Evolutionary conservation across 192 early-diverging fungal species (phyloP), one percentile per base, ranked within the genome.

Genomic region (Coemansia pectinata): DNA sequence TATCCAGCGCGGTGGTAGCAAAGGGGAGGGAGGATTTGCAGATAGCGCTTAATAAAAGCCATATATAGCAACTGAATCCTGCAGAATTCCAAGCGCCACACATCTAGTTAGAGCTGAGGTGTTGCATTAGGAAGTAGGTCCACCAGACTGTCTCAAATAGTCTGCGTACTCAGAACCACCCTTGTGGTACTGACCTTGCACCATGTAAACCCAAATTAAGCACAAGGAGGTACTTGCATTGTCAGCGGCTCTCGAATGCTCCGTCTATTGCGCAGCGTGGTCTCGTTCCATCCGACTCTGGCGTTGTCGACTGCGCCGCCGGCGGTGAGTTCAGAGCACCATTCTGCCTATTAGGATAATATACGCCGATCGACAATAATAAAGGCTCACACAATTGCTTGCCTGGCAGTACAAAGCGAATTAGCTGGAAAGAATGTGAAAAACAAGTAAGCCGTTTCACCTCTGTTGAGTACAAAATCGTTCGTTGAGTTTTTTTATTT

Each of bases 301-400:
- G 19, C 21, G n/a, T 23, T 50, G n/a, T 2, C 47, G 19, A 50
- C 47, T 50, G 53, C 25, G 23, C 23, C 27, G 53, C 14, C 11
- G 53, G 11, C 12, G 12, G 53, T 55, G 53, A 15, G 53, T 10
- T 9, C 12, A 55, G 27, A 8, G 27, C 53, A 10, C 4, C 10
- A 29, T 55, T 55, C 53, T 14, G 53, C 27, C 15, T 31, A 29
- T 55, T 29, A 55, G 53, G 53, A 55, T 55, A 55, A 29, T 29
- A 31, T 55, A 17, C 29, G 29, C 55, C 55, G 55, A 58, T 58
- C 55, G 31, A 34, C 55, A 58, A 58, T 58, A 58, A 33, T 34
- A 8, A 29, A 25, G 42, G 4, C n/a, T 15, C 17, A 58, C 14
- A 58, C 55, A 58, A 34, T 58, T 34, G 29, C 11, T 3, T 55